phyloP scores from a whole-genome alignment of 1,139 yeast genomes.

The Hemisphaericaspora xylofermentans region DNA sequence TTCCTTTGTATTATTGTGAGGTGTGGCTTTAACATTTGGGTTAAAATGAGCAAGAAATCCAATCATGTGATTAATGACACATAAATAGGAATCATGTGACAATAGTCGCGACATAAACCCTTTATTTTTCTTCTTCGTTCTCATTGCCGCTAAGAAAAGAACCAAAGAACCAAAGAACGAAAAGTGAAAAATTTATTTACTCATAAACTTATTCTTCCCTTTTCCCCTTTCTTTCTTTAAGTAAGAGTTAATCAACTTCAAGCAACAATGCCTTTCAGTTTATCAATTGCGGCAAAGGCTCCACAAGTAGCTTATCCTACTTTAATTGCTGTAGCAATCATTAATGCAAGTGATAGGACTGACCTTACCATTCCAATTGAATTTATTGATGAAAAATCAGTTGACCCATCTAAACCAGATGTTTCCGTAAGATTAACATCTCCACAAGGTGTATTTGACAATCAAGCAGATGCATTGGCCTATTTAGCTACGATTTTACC shows the following conservation, averaged over 20 bases:
- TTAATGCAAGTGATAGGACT: slow-evolving; percentile 51
- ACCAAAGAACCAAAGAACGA: too few relatives aligned
- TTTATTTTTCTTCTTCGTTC: too few relatives aligned
- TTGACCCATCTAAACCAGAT: slow-evolving; percentile 37
- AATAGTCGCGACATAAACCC: too few relatives aligned
- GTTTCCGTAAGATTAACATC: slow-evolving; percentile 46
- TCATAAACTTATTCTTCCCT: not conserved
- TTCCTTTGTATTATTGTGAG: too few relatives aligned
- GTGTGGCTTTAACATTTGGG: too few relatives aligned
- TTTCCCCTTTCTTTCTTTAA: not conserved
- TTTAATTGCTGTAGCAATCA: slow-evolving; percentile 72
- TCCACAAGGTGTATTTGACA: slow-evolving; percentile 45
- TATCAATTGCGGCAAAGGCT: slow-evolving; percentile 84
- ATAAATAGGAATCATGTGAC: too few relatives aligned
- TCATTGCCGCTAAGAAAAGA: too few relatives aligned
- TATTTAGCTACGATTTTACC: slow-evolving; percentile 41
- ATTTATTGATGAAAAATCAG: slow-evolving; percentile 62
- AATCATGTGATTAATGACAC: too few relatives aligned
- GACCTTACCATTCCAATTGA: slow-evolving; percentile 54
- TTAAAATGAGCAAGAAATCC: too few relatives aligned
- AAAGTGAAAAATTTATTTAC: not conserved
- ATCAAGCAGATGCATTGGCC: slow-evolving; percentile 44
- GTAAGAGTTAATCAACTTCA: not conserved
- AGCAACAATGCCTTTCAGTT: slow-evolving; percentile 28
- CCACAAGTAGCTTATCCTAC: slow-evolving; percentile 79